Base-by-base conservation (phyloP, 352 stramenopile genomes). In the Thraustotheca clavata region DNA sequence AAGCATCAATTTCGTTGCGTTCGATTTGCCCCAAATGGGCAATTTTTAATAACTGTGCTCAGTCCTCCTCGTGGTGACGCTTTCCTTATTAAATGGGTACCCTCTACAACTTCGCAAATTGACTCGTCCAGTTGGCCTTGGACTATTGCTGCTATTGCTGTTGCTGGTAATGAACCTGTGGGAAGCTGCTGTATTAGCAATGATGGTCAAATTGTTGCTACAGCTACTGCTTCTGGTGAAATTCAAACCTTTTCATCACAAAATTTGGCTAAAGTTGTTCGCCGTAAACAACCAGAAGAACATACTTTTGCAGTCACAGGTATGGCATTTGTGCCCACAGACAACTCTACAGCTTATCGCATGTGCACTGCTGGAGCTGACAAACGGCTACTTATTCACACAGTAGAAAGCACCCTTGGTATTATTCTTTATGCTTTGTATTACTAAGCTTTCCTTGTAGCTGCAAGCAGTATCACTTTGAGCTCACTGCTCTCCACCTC, bases 1-100 rank as follows among this genome's bases (percentile, higher is more conserved):
- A 93, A 91, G 69, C 84, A 93, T 60, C 67, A 91, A 62, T 93
- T 93, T 43, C 82, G 84, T 16, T 93, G 84, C 40, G 84, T 83
- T 39, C 76, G 81, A 18, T 93, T 93, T 43, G 68, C 84, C 0
- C 85, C 86, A 41, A 79, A 76, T 49, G 84, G 84, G 11, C 76
- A 82, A 52, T 61, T 67, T 35, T 69, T 93, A 26, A 90, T 79
- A 67, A 93, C 84, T 11, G 79, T 91, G 49, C 68, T 93, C 26
- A 91, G 81, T 0, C 80, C 77, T 0, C 79, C 84, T 0, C 77
- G 84, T 31, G 84, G 84, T 4, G 83, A 91, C 59, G 87, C 84
- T 8, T 76, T 91, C 62, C 66, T 93, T 43, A 73, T 93, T 62
- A 90, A 90, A 63, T 93, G 84, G 84, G 77, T 77, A 32, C 84